Percentiles rank a stretch among this genome's conserved stretches.
These are phyloP conservation scores for Rutstroemia sp. DNA, from an alignment of 2,329 filamentous ascomycete genomes.

Conservation along the genomic window DNA sequence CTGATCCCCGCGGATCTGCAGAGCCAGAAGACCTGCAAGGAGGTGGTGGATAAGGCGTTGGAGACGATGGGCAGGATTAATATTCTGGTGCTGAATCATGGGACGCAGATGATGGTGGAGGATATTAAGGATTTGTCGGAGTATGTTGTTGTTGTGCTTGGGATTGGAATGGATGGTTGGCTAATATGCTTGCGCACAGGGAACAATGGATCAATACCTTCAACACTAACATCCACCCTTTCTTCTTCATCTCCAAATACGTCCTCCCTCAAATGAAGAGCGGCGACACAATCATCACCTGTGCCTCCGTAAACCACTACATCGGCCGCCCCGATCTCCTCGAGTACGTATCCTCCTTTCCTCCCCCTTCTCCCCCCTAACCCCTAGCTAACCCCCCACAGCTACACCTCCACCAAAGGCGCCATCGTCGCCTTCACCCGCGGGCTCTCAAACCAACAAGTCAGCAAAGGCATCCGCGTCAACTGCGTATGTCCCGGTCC, in stretches of 20 bases:
- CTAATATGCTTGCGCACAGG: constrained; percentile 31
- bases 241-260: constrained; percentile 77
- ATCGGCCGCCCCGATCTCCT: constrained; percentile 72
- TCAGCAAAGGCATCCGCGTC: constrained; percentile 65
- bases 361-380: background rate
- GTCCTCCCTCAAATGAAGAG: constrained; percentile 63
- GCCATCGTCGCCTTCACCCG: constrained; percentile 75
- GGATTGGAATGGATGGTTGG: too few relatives aligned
- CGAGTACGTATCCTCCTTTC: constrained; percentile 35
- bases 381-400: background rate
- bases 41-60: constrained; percentile 58
- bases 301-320: constrained; percentile 77
- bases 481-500: constrained; percentile 73
- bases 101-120: constrained; percentile 65
- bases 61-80: constrained; percentile 62
- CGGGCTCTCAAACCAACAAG: constrained; percentile 66
- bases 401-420: constrained; percentile 71
- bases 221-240: constrained; percentile 74
- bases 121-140: constrained; percentile 66
- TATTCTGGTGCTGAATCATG: constrained; percentile 68
- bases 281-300: constrained; percentile 79
- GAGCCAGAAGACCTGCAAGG: constrained; percentile 59
- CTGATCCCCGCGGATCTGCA: constrained; percentile 58
- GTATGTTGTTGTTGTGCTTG: too few relatives aligned
- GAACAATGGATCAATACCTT: constrained; percentile 78